phyloP scores from a whole-genome alignment of 352 stramenopile genomes.

The Pythium diclinum region DNA sequence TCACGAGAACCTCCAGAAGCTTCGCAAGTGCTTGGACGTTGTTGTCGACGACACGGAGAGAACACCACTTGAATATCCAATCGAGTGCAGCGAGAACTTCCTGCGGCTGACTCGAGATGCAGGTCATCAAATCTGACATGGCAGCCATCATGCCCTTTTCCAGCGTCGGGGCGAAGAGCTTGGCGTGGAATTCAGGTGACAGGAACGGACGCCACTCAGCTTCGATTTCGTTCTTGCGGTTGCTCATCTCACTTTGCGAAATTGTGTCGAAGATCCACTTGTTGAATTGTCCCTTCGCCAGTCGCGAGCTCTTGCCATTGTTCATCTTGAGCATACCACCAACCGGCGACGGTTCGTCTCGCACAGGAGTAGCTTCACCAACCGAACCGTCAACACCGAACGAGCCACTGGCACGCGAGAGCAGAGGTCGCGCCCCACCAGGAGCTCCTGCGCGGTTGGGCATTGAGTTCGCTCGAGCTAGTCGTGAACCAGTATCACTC shows the following conservation, averaged over 20 bases:
- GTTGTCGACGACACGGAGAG: constrained; percentile 82
- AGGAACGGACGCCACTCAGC: constrained; percentile 75
- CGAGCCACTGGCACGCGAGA: constrained; percentile 27
- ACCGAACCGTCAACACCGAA: constrained; percentile 21
- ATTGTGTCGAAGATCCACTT: constrained; percentile 84
- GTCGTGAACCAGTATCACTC: constrained; percentile 1
- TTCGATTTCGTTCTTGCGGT: constrained; percentile 71
- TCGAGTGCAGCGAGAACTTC: constrained; percentile 72
- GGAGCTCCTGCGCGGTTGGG: constrained; percentile 14
- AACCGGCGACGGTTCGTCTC: constrained; percentile 29
- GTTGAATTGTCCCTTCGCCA: constrained; percentile 70
- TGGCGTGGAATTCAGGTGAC: constrained; percentile 60
- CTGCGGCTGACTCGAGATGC: constrained; percentile 55
- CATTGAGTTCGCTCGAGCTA: constrained; percentile 16
- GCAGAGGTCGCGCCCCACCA: constrained; percentile 9
- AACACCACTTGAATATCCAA: constrained; percentile 84
- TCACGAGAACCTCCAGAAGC: constrained; percentile 76
- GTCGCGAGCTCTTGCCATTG: constrained; percentile 47
- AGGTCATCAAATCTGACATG: constrained; percentile 70
- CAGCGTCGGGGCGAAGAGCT: constrained; percentile 73
- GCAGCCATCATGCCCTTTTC: constrained; percentile 85
- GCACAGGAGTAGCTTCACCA: constrained; percentile 13
- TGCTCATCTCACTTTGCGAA: constrained; percentile 60
- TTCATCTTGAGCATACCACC: constrained; percentile 59
- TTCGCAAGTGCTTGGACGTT: constrained; percentile 86